phyloP scores from a whole-genome alignment of 139 green algal genomes.

The Trebouxia sp. region DNA sequence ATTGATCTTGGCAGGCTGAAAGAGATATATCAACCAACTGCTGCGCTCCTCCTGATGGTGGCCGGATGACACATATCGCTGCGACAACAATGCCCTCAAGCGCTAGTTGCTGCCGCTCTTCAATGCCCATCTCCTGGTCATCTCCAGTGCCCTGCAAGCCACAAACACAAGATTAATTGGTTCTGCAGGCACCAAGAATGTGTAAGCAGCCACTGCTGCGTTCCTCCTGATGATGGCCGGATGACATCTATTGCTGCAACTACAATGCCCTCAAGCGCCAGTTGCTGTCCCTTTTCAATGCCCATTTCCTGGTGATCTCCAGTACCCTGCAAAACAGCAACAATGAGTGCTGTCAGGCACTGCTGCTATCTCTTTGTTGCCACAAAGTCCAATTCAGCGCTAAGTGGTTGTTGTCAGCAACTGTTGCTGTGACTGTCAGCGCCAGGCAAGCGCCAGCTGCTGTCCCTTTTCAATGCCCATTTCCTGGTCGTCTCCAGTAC shows the following conservation, averaged over 20 bases:
- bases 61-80: conserved; percentile 75
- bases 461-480: conserved; percentile 87
- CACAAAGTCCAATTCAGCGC: too few species aligned
- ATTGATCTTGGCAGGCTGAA: too few species aligned
- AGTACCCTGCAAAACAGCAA: conserved; percentile 48
- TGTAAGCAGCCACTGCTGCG: too few species aligned
- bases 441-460: conserved; percentile 81
- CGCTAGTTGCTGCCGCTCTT: conserved; percentile 80
- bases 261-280: conserved; percentile 92
- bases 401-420: too few species aligned
- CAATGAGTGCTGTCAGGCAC: too few species aligned
- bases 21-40: too few species aligned
- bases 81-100: conserved; percentile 90
- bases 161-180: too few species aligned
- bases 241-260: conserved; percentile 82
- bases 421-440: too few species aligned
- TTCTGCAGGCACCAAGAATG: too few species aligned
- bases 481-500: conserved; percentile 77
- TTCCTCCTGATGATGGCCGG: conserved; percentile 2
- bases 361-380: too few species aligned
- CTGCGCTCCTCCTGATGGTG: too few species aligned
- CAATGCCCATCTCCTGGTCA: conserved; percentile 82
- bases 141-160: conserved; percentile 67
- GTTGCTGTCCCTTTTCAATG: conserved; percentile 76
- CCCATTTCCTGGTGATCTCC: conserved; percentile 86